Percentiles rank a stretch among this genome's conserved stretches.
These are phyloP conservation scores for Candida loeiensis DNA, from an alignment of 805 yeast genomes.

Conservation along the genomic window DNA sequence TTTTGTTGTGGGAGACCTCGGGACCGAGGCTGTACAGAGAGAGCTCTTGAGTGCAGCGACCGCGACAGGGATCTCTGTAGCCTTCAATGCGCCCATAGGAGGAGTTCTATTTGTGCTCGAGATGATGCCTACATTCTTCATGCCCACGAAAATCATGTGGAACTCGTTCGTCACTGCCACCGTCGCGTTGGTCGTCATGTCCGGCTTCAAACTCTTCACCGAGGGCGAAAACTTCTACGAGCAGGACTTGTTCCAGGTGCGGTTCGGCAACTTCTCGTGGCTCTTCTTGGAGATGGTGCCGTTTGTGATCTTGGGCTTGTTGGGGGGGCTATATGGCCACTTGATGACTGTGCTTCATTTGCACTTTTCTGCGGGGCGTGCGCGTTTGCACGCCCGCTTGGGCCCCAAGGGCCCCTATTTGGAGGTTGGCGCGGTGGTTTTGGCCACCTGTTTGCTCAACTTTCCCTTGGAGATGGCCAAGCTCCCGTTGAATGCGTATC, in stretches of 20 bases:
- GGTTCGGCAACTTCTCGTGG: slow-evolving; percentile 70
- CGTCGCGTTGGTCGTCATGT: slow-evolving; percentile 59
- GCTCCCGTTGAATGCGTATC: slow-evolving; percentile 51
- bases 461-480: slow-evolving; percentile 55
- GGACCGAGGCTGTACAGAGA: slow-evolving; percentile 58
- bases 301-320: slow-evolving; percentile 62
- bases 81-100: slow-evolving; percentile 84
- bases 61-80: slow-evolving; percentile 81
- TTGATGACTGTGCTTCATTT: slow-evolving; percentile 48
- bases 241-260: slow-evolving; percentile 56
- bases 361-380: slow-evolving; percentile 13
- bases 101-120: slow-evolving; percentile 80
- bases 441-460: slow-evolving; percentile 51
- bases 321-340: slow-evolving; percentile 69
- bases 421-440: slow-evolving; percentile 49
- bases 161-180: slow-evolving; percentile 78
- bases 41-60: slow-evolving; percentile 71
- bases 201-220: slow-evolving; percentile 37
- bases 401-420: slow-evolving; percentile 26
- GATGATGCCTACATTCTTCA: slow-evolving; percentile 60
- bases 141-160: slow-evolving; percentile 71
- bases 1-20: slow-evolving; percentile 27
- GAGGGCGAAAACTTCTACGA: slow-evolving; percentile 41
- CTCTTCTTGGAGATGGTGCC: slow-evolving; percentile 66
- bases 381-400: slow-evolving; percentile 12